Base-by-base conservation (phyloP, 306 rosid genomes). In the Lathyrus sativus region DNA sequence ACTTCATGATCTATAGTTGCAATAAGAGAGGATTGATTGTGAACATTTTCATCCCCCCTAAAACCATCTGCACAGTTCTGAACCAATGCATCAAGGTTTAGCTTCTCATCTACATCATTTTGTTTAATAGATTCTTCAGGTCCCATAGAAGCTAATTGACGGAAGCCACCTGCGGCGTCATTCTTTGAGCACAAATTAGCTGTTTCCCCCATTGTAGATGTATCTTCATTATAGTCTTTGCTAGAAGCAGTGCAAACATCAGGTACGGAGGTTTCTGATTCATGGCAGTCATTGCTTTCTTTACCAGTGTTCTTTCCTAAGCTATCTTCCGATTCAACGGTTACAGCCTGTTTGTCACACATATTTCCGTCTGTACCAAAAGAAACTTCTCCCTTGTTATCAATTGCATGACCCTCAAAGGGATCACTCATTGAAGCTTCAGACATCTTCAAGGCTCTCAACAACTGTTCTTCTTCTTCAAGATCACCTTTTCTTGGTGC, bases 391-490 rank as follows among this genome's bases (percentile, higher is more conserved):
- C 50, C 72, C 14, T 39, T 80, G 63, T 69, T 60, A 29, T 37
- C 80, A 70, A 66, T 65, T 41, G 53, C 13, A 66, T 75, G 72
- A 46, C 45, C 78, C 45, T 57, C 80, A 51, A 46, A 45, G 48
- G 85, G 81, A 79, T 85, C 82, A 37, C 74, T 71, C n/a, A 49
- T 71, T 68, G 83, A 59, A 70, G 73, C 72, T 39, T 82, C 81
- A 8, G 99, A 95, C 75, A 95, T 46, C 72, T 76, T 74, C 84
- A 95, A 78, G 74, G 77, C 91, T 81, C 80, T 91, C 74, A 83
- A 71, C 56, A 95, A 80, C 83, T 87, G 91, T 53, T 68, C 92
- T 73, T 91, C 97, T 84, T 95, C 99, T 87, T 91, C 92, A 81
- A 76, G 67, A 76, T 95, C 97, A 11, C 99, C 99, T 77, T 91